Conservation (phyloP, 1,284 basidiomycete genomes). For the Rhodotorula sp. region DNA sequence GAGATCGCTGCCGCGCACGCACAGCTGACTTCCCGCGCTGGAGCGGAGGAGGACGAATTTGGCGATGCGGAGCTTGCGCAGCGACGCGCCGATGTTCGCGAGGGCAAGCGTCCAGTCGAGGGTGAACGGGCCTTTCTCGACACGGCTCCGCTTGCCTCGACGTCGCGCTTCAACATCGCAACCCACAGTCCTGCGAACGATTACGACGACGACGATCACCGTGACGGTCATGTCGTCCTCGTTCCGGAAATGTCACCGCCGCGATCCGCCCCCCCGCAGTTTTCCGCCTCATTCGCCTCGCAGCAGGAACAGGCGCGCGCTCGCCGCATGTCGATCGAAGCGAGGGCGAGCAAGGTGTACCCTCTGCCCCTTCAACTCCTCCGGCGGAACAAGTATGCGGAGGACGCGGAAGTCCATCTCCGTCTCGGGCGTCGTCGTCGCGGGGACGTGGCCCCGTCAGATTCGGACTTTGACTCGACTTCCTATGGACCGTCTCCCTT, state of each 20-base stretch:
- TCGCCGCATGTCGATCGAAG: constrained; percentile 1
- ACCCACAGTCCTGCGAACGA: neutral
- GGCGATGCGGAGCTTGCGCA: neutral
- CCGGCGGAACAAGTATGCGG: constrained; percentile 7
- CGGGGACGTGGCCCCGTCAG: neutral
- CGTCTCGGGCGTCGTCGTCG: constrained; percentile 1
- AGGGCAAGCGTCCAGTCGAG: constrained; percentile 22
- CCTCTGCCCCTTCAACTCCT: constrained; percentile 22
- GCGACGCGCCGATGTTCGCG: constrained; percentile 11
- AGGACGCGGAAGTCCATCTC: constrained; percentile 13
- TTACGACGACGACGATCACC: no score
- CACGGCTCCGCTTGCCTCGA: neutral
- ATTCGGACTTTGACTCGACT: constrained; percentile 17
- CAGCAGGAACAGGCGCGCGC: constrained; percentile 12
- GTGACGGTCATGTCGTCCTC: neutral
- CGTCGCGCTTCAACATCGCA: neutral
- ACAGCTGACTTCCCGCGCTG: constrained; percentile 5
- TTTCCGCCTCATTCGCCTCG: constrained; percentile 10
- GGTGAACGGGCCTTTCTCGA: neutral
- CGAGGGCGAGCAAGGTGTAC: constrained; percentile 7
- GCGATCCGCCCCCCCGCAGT: constrained; percentile 18
- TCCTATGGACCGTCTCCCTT: constrained; percentile 15
- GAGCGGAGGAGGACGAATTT: neutral
- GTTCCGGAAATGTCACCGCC: constrained; percentile 5
- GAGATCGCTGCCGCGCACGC: neutral